Evolutionary conservation across 1,284 basidiomycete genomes (phyloP).

Genomic region (Trametes pubescens): DNA sequence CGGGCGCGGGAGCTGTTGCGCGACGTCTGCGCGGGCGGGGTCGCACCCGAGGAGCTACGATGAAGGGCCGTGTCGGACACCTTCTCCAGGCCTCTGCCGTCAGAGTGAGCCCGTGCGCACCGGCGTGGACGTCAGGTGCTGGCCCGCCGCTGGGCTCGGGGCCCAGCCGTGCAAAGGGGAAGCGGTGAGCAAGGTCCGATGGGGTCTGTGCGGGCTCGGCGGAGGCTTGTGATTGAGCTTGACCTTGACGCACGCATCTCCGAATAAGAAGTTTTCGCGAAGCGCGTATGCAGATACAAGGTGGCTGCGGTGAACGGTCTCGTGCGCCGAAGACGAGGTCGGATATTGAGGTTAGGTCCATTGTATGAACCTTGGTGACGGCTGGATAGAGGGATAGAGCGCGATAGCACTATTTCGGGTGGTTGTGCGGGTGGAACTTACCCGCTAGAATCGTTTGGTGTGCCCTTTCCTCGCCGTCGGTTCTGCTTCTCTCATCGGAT

Average conservation of each 20-base stretch:
- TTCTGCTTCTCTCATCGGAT: constrained; percentile 15
- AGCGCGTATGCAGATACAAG: constrained; percentile 6
- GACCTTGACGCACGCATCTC: constrained; percentile 8
- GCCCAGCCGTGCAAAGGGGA: not conserved
- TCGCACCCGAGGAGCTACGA: constrained; percentile 18
- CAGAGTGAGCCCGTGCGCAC: not conserved
- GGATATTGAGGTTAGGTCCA: not conserved
- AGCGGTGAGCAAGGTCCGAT: constrained; percentile 3
- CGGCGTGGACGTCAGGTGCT: constrained; percentile 12
- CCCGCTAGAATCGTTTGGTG: constrained; percentile 12
- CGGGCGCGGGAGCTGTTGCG: not conserved
- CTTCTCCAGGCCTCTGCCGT: not conserved
- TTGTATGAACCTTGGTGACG: not conserved
- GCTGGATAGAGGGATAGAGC: constrained; percentile 10
- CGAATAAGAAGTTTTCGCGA: constrained; percentile 22
- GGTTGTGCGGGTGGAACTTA: constrained; percentile 2
- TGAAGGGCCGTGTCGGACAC: constrained; percentile 13
- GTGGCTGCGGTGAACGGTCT: constrained; percentile 13
- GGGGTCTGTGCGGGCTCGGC: constrained; percentile 18
- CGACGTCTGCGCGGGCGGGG: not conserved
- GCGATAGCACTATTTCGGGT: constrained; percentile 4
- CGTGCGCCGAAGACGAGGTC: constrained; percentile 11
- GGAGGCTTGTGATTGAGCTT: constrained; percentile 21
- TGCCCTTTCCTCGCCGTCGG: constrained; percentile 8
- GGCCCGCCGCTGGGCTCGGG: constrained; percentile 1